Evolutionary conservation across 164 flowering plant species (phyloP), one percentile per base, ranked within the genome.

Genomic region (Liquidambar formosana): DNA sequence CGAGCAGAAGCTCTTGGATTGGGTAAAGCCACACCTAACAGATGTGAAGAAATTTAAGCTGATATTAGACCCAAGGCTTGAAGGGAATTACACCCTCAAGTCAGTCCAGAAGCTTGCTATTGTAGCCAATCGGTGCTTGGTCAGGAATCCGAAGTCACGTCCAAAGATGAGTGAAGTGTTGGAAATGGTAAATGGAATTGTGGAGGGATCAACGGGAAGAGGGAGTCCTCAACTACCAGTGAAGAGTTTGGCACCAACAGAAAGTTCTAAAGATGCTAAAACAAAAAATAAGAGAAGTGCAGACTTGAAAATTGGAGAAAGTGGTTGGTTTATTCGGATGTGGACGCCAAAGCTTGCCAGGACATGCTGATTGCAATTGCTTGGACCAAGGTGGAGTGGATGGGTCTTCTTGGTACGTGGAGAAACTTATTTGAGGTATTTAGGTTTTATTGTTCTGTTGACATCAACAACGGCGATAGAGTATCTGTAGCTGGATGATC

Each of bases 111-210:
- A 73, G 81, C 87, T 91, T 44, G 84, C 94, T 1, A 56, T 53
- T 27, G 76, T 89, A 19, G 96, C 94, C 15, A 89, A 87, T 75
- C 80, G 81, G 11, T 91, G 96, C 82, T 77, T 89, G 67, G 65
- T 69, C 25, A 73, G 78, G 51, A 67, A 75, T 15, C 75, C 86
- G 16, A 91, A 85, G 63, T 18, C 81, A 61, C 87, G 96, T 1
- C 92, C 92, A 22, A 89, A 89, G 79, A 91, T 91, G 96, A 91
- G 91, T 61, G 89, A 89, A 64, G 89, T 91, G 33, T 65, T 84
- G 74, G 89, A 86, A 75, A 88, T 89, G 89, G 84, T 89, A 57
- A 81, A 77, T 44, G 46, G 63, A 64, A 75, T 89, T 61, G 75
- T 81, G 9, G 88, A 80, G 54, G 72, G 79, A 52, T 70, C 82